Base-by-base conservation (phyloP, 768 basidiomycete species). In the Lactifluus subvellereus region DNA sequence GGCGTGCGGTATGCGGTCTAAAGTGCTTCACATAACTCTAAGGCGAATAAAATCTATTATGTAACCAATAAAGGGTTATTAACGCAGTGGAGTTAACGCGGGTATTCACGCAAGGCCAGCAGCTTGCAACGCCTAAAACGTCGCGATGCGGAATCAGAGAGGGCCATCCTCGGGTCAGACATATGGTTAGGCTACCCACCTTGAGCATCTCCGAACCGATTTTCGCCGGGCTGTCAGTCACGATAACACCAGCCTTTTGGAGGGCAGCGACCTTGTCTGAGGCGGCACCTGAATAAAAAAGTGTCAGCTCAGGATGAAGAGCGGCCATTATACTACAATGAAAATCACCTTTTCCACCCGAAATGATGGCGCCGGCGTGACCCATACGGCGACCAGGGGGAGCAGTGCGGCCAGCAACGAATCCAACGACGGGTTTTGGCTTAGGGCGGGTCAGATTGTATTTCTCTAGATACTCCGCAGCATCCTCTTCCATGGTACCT, bases 401-500 rank as follows among this genome's bases (percentile, higher is more conserved):
- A 48, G 97, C 97, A 60, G 97, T 98, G 62, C 91, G 88, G 54
- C 97, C 97, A 60, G 97, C 97, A 71, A 99, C 98, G 77, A 99
- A 99, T 43, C 89, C 91, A 60, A 99, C 93, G 40, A 98, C 94
- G 54, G 97, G 97, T 77, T 99, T 99, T 61, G 92, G 92, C 67
- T 86, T 79, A 59, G 75, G 75, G 57, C 90, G 83, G 32, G 88
- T 93, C 77, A 92, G 91, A 81, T 99, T 99, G 80, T 91, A 88
- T 74, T 83, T 81, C 73, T 91, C 89, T 59, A 99, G 79, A 77
- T 96, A 98, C 69, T 94, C 97, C 6, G 97, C 97, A 7, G 97
- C 97, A 67, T 98, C 96, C 75, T 99, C 97, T 77, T 99, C 97
- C 96, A 98, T 97, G 8, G 92, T 89, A 22, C 97, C 97, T 66